Conservation (phyloP, 2,329 filamentous ascomycete species). For the Magnaporthiopsis rhizophila region DNA sequence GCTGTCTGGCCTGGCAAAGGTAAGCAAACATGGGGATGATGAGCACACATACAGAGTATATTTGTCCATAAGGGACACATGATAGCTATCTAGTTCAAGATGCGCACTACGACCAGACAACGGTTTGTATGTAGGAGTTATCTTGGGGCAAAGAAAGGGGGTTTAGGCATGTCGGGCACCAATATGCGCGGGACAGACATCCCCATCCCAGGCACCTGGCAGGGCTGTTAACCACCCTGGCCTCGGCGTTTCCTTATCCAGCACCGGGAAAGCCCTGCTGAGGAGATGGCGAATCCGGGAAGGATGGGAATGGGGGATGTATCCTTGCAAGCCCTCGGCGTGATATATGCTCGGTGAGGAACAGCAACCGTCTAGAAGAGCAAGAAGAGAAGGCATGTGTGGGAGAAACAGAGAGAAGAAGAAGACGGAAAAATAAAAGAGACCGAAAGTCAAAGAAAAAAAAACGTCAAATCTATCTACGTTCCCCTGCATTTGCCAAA, state of each 20-base stretch:
- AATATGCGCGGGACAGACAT: background rate
- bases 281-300: background rate
- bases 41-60: too few relatives aligned
- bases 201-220: background rate
- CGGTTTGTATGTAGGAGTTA: background rate
- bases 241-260: too few relatives aligned
- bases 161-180: background rate
- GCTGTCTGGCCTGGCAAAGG: too few relatives aligned
- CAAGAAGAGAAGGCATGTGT: background rate
- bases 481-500: background rate
- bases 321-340: background rate
- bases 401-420: background rate
- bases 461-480: background rate
- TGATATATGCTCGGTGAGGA: background rate
- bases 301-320: too few relatives aligned
- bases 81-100: too few relatives aligned
- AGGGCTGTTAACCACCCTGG: too few relatives aligned
- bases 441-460: background rate
- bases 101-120: background rate
- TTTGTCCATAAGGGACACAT: too few relatives aligned
- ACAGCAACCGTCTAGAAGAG: background rate
- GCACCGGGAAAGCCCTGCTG: too few relatives aligned
- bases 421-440: background rate
- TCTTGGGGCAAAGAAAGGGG: background rate
- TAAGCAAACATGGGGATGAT: too few relatives aligned